phyloP scores from a whole-genome alignment of 2,329 filamentous ascomycete species.

The Alternaria arborescens region DNA sequence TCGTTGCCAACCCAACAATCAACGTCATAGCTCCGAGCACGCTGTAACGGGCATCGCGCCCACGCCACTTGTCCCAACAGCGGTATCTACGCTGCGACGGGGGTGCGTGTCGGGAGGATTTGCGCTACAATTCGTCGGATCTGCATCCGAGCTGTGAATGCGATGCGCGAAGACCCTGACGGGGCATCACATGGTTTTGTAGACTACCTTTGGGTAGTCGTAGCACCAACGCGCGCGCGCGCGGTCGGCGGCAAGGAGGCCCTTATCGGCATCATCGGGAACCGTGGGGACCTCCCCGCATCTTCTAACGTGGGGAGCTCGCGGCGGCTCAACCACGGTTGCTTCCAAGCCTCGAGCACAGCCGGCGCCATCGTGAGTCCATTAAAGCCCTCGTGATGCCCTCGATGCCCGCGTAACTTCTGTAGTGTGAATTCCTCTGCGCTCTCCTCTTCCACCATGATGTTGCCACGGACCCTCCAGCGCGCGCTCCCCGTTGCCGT shows the following conservation, averaged over 20 bases:
- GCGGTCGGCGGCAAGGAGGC: constrained; percentile 12
- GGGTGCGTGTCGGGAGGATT: constrained; percentile 27
- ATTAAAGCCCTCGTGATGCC: constrained; percentile 19
- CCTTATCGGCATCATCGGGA: constrained; percentile 23
- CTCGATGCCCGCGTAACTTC: neutral
- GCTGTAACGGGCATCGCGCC: constrained; percentile 32
- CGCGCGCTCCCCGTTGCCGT: constrained; percentile 39
- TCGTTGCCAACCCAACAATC: constrained; percentile 30
- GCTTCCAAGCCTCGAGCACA: constrained; percentile 9
- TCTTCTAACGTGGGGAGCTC: constrained; percentile 34
- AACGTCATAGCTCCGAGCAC: constrained; percentile 45
- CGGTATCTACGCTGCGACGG: constrained; percentile 4
- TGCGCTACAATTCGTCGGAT: constrained; percentile 27
- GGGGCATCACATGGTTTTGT: neutral
- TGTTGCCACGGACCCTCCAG: constrained; percentile 32
- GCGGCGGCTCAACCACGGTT: constrained; percentile 26
- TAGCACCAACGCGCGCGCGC: neutral
- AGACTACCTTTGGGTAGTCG: neutral
- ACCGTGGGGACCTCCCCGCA: constrained; percentile 24
- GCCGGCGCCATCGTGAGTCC: constrained; percentile 11
- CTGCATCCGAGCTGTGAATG: neutral
- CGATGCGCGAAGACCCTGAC: neutral
- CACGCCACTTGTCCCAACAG: constrained; percentile 37
- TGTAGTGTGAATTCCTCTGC: constrained; percentile 8
- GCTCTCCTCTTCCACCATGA: constrained; percentile 26